Evolutionary conservation across 2,329 filamentous ascomycete species (phyloP).

Genomic region (Periconia macrospinosa): DNA sequence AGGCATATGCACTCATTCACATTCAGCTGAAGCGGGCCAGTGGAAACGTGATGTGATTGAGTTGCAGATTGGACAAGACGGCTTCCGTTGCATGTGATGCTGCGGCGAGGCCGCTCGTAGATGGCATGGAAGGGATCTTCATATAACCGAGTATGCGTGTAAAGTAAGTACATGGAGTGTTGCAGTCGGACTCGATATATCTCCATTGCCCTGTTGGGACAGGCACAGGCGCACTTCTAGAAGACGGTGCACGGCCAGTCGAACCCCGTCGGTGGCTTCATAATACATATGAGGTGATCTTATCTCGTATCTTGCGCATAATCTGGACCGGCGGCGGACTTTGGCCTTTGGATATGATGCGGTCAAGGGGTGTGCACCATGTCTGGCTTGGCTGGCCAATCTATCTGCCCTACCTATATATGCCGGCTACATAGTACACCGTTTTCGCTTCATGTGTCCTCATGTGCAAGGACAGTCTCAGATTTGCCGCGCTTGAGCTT

Average conservation of each 20-base stretch:
- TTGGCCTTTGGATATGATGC: conserved; percentile 3
- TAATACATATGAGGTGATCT: conserved; percentile 7
- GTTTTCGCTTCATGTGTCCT: neutral
- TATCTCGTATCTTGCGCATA: conserved; percentile 5
- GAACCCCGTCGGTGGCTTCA: conserved; percentile 9
- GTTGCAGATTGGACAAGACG: conserved; percentile 12
- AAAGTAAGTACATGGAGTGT: conserved; percentile 12
- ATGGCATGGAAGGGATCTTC: conserved; percentile 30
- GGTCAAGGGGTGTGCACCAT: conserved; percentile 4
- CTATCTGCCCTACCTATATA: conserved; percentile 23
- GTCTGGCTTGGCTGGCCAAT: conserved; percentile 20
- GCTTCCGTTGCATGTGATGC: conserved; percentile 33
- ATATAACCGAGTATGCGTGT: conserved; percentile 39
- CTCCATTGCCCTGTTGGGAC: conserved; percentile 24
- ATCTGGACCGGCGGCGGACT: conserved; percentile 10
- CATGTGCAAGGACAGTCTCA: neutral
- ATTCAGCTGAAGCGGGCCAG: conserved; percentile 3
- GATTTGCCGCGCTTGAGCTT: conserved; percentile 3
- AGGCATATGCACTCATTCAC: conserved; percentile 1
- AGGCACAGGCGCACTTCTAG: conserved; percentile 29
- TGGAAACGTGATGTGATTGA: conserved; percentile 8
- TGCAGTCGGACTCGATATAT: conserved; percentile 31
- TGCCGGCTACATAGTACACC: conserved; percentile 13
- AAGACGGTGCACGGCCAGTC: conserved; percentile 11
- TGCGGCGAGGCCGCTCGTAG: conserved; percentile 18